Evolutionary conservation across 495 filamentous ascomycete species (phyloP), one percentile per base, ranked within the genome.

Genomic region (Annulohypoxylon nitens): DNA sequence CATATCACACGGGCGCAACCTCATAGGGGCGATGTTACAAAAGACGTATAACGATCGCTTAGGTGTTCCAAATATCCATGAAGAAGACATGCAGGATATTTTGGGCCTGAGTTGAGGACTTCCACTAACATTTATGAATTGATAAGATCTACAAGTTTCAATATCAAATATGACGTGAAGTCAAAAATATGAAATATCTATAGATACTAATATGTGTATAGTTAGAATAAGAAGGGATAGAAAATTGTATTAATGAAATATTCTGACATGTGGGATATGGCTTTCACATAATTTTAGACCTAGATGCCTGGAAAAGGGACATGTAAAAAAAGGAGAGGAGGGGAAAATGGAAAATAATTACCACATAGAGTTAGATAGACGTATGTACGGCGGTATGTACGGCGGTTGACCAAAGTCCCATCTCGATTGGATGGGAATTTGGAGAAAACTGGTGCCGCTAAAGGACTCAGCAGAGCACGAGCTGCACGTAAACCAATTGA

Each of bases 381-480:
- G 5, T 30, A 30, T 30, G 30, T 43, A 43, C 12, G 20, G 20
- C 20, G 20, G 5, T 30, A 30, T 30, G 30, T 43, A 43, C 12
- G 33, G 45, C 20, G 50, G 34, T 64, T 41, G 26, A 55, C 51
- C 51, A 55, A 68, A 64, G 45, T 65, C 23, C 65, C 55, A 61
- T 74, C 23, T 66, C 65, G 23, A 61, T 66, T 65, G 47, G 54
- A 74, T 66, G 64, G 61, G 64, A 69, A 64, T 64, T 45, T 64
- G 36, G 36, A 14, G 45, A 62, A 58, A 47, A 47, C 43, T 47
- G 43, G 47, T 48, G 50, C 39, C 18, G 51, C 59, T 58, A 23
- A 23, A 20, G 41, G 60, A 39, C 57, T 48, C 6, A 37, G 33
- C 51, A 39, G 34, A 62, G 39, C 39, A 43, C 39, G 33, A 61